phyloP scores from a whole-genome alignment of 768 basidiomycete species.

The Amanita subjunquillea region DNA sequence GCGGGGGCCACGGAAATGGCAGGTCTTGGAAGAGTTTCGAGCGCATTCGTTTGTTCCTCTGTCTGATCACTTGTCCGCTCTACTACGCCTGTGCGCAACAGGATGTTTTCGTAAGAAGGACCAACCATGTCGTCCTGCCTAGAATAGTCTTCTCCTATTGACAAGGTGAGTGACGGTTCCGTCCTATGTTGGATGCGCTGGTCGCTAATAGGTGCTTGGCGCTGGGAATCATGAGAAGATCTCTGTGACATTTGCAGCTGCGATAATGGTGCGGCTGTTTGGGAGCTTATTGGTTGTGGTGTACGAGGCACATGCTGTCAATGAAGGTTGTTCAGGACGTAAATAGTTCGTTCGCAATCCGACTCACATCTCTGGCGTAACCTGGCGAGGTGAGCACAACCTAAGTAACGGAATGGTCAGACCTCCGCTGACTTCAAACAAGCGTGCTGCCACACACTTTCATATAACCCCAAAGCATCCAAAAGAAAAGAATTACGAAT shows the following conservation, averaged over 20 bases:
- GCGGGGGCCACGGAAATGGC: background rate
- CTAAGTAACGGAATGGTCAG: conserved; percentile 21
- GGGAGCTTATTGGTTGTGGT: background rate
- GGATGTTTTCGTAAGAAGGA: conserved; percentile 31
- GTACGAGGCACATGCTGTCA: background rate
- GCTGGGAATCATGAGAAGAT: background rate
- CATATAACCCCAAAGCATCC: conserved; percentile 73
- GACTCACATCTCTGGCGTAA: conserved; percentile 52
- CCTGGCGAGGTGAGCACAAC: conserved; percentile 61
- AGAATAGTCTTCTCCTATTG: conserved; percentile 7
- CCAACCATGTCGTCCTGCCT: conserved; percentile 25
- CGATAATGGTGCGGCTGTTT: background rate
- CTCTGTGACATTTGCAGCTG: background rate
- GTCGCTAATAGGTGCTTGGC: background rate
- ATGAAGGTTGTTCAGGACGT: background rate
- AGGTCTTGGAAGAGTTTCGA: conserved; percentile 1
- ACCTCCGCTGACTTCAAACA: background rate
- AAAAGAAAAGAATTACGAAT: conserved; percentile 52
- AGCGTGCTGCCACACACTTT: conserved; percentile 35
- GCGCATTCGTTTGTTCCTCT: background rate
- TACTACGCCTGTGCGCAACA: conserved; percentile 1
- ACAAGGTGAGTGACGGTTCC: conserved; percentile 5
- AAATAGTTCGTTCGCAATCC: background rate
- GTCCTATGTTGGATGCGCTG: background rate
- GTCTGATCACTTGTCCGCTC: background rate